Evolutionary conservation across 2,329 filamentous ascomycete genomes (phyloP).

Genomic region (Polytolypa hystricis): DNA sequence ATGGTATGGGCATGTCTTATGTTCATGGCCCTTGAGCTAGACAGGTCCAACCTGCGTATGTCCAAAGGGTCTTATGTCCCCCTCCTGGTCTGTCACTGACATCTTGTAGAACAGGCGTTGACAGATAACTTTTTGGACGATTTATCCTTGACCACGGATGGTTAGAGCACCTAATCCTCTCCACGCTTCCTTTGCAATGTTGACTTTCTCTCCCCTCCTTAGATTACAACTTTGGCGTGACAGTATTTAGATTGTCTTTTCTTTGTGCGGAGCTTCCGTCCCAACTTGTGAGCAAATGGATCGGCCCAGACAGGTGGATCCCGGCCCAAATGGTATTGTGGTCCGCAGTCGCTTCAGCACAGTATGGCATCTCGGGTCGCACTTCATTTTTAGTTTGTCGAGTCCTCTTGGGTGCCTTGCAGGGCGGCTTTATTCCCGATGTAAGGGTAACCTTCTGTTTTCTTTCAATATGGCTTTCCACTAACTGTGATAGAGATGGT

Average conservation of each 20-base stretch:
- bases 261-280: slow-evolving; percentile 45
- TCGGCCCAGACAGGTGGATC: slow-evolving; percentile 45
- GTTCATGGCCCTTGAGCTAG: slow-evolving; percentile 48
- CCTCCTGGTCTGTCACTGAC: slow-evolving; percentile 9
- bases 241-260: slow-evolving; percentile 45
- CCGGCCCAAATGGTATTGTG: slow-evolving; percentile 41
- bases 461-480: slow-evolving; percentile 7
- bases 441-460: slow-evolving; percentile 39
- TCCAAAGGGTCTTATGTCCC: no score
- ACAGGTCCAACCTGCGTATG: slow-evolving; percentile 42
- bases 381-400: slow-evolving; percentile 30
- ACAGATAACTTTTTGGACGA: slow-evolving; percentile 45
- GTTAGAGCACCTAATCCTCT: slow-evolving; percentile 3
- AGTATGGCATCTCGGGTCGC: slow-evolving; percentile 37
- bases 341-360: slow-evolving; percentile 26
- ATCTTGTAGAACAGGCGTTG: slow-evolving; percentile 34
- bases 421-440: slow-evolving; percentile 41
- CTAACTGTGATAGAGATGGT: slow-evolving; percentile 16
- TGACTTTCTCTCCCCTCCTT: background rate
- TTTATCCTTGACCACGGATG: slow-evolving; percentile 18
- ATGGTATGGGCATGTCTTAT: slow-evolving; percentile 35
- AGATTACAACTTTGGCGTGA: slow-evolving; percentile 36
- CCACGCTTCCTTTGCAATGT: background rate
- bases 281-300: slow-evolving; percentile 44
- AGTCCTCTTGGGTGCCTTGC: slow-evolving; percentile 34